Percentiles rank a stretch among this genome's conserved stretches.
Conservation (phyloP, 1,284 basidiomycete species). For the Cutaneotrichosporon sp. region DNA sequence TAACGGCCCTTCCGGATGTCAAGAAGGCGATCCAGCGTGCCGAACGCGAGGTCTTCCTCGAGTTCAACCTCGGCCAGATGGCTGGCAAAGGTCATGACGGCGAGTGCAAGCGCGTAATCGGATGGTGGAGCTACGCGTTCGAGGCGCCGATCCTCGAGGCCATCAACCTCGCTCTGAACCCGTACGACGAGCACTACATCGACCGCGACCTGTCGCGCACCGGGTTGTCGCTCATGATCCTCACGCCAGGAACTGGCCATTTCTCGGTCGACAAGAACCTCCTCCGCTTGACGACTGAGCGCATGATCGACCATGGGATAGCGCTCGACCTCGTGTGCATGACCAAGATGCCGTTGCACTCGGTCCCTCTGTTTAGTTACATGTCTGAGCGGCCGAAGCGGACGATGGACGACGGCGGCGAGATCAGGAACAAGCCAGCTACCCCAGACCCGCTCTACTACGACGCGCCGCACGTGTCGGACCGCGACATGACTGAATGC, state of each 20-base stretch:
- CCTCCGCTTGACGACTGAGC: constrained; percentile 85
- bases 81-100: constrained; percentile 25
- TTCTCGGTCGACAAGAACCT: constrained; percentile 89
- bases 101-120: constrained; percentile 46
- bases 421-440: constrained; percentile 33
- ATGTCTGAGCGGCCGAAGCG: constrained; percentile 51
- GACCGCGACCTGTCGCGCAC: constrained; percentile 94
- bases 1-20: constrained; percentile 75
- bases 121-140: constrained; percentile 61
- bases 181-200: constrained; percentile 92
- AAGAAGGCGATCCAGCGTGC: constrained; percentile 86
- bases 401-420: constrained; percentile 12
- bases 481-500: constrained; percentile 45
- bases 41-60: constrained; percentile 79
- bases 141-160: constrained; percentile 94
- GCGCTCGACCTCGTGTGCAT: constrained; percentile 85
- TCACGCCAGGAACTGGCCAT: constrained; percentile 92
- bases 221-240: constrained; percentile 76
- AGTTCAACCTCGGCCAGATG: constrained; percentile 65
- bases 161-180: constrained; percentile 87
- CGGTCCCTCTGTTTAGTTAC: constrained; percentile 82
- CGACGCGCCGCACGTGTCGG: constrained; percentile 54
- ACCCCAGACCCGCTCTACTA: constrained; percentile 77
- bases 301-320: constrained; percentile 94
- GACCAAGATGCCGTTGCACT: constrained; percentile 88